Conservation (phyloP, 2,329 filamentous ascomycete species). For the Claviceps fusiformis region DNA sequence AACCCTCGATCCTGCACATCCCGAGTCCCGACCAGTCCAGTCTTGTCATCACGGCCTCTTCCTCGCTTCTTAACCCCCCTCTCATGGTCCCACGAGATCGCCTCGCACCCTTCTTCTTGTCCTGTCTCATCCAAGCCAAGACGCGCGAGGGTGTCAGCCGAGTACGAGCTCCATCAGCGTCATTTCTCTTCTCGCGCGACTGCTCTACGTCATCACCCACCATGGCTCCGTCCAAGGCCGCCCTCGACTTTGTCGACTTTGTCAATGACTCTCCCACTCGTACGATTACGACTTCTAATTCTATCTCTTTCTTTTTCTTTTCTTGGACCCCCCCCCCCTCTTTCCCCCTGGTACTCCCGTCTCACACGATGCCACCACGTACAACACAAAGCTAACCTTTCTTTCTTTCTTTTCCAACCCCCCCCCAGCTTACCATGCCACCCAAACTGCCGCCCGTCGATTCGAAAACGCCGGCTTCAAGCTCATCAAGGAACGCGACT, state of each 20-base stretch:
- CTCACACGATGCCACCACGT: too few relatives aligned
- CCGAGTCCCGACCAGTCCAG: neutral
- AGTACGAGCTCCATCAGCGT: neutral
- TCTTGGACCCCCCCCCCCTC: too few relatives aligned
- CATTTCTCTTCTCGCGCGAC: neutral
- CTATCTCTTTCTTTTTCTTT: neutral
- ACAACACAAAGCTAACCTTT: neutral
- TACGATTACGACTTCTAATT: conserved; percentile 29
- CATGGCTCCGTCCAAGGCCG: conserved; percentile 43
- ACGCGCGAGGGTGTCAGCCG: neutral
- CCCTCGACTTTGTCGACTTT: conserved; percentile 81
- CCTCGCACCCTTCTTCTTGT: neutral
- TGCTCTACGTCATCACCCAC: conserved; percentile 19
- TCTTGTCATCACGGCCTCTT: too few relatives aligned
- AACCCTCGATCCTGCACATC: neutral
- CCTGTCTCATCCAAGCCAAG: neutral
- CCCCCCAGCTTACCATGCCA: conserved; percentile 79
- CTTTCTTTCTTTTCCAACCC: neutral
- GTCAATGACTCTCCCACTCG: conserved; percentile 90
- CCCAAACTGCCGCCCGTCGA: conserved; percentile 61
- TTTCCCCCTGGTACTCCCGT: too few relatives aligned
- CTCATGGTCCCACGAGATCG: neutral
- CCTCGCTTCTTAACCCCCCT: neutral
- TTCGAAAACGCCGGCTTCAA: conserved; percentile 76
- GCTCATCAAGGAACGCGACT: conserved; percentile 79